Conservation (phyloP, 1,284 basidiomycete genomes). For the Phaffia rhodozyma region DNA sequence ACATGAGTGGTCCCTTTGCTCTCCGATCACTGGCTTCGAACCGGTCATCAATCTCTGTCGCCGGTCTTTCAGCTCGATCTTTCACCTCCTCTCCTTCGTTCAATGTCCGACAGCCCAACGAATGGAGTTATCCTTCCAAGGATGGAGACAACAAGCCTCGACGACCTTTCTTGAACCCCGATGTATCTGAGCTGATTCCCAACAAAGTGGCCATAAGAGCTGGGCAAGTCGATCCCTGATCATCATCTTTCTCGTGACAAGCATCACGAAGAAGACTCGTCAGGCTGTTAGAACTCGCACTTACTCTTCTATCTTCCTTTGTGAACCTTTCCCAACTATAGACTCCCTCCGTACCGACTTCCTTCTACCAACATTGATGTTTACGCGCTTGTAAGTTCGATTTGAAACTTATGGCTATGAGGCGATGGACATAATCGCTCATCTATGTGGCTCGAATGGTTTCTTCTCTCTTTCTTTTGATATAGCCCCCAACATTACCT, state of each 20-base stretch:
- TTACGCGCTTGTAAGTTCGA: slow-evolving; percentile 9
- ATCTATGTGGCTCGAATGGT: neutral
- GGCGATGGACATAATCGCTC: slow-evolving; percentile 1
- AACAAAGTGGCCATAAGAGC: slow-evolving; percentile 13
- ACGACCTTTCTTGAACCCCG: slow-evolving; percentile 17
- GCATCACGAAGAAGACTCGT: neutral
- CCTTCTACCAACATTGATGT: slow-evolving; percentile 11
- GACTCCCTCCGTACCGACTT: slow-evolving; percentile 13
- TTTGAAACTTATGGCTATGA: neutral
- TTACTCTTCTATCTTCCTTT: neutral
- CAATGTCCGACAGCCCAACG: slow-evolving; percentile 9
- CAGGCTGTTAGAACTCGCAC: neutral
- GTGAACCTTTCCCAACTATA: neutral
- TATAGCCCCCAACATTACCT: slow-evolving; percentile 14
- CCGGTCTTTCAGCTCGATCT: neutral
- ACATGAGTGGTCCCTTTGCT: too few species aligned
- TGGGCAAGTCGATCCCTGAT: neutral
- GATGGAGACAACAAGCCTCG: slow-evolving; percentile 16
- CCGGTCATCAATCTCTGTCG: too few species aligned
- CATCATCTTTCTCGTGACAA: neutral
- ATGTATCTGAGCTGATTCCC: slow-evolving; percentile 11
- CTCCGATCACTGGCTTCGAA: too few species aligned
- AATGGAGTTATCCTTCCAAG: slow-evolving; percentile 16
- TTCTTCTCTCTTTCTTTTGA: neutral
- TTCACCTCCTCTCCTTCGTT: neutral